phyloP scores from a whole-genome alignment of 2,329 filamentous ascomycete genomes.

The Phaeosphaeria sp. region DNA sequence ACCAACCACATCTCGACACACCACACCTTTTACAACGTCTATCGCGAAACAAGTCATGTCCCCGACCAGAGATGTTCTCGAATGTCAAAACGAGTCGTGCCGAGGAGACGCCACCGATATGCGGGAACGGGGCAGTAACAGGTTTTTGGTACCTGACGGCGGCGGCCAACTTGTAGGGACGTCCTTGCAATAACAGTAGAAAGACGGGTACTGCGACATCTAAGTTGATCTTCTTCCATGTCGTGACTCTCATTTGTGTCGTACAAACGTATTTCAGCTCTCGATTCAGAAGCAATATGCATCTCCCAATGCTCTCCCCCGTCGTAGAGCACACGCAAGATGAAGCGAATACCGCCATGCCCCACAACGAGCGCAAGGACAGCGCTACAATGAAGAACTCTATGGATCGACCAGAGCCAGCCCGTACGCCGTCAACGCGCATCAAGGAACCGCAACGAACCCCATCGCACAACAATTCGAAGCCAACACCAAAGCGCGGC shows the following conservation, averaged over 20 bases:
- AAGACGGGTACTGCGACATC: background rate
- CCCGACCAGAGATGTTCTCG: constrained; percentile 5
- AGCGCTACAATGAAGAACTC: constrained; percentile 2
- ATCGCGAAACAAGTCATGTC: constrained; percentile 10
- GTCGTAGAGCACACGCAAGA: background rate
- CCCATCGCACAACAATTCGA: constrained; percentile 6
- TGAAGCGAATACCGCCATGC: background rate
- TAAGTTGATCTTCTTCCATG: background rate
- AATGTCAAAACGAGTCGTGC: background rate
- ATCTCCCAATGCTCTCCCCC: constrained; percentile 1
- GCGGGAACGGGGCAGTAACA: constrained; percentile 19
- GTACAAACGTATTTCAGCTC: background rate
- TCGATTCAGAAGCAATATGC: background rate
- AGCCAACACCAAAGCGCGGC: background rate
- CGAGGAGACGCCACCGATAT: constrained; percentile 5
- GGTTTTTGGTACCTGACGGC: constrained; percentile 24
- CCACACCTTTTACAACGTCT: constrained; percentile 8
- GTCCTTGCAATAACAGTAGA: background rate
- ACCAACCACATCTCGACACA: constrained; percentile 4
- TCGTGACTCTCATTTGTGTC: background rate
- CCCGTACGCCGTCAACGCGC: constrained; percentile 26
- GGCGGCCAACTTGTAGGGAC: background rate
- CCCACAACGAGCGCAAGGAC: constrained; percentile 10
- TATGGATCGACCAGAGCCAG: constrained; percentile 10
- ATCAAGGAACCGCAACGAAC: constrained; percentile 17